These are phyloP conservation scores for Chenopodium suecicum DNA, from an alignment of 148 eudicot species.

Conservation along the genomic window DNA sequence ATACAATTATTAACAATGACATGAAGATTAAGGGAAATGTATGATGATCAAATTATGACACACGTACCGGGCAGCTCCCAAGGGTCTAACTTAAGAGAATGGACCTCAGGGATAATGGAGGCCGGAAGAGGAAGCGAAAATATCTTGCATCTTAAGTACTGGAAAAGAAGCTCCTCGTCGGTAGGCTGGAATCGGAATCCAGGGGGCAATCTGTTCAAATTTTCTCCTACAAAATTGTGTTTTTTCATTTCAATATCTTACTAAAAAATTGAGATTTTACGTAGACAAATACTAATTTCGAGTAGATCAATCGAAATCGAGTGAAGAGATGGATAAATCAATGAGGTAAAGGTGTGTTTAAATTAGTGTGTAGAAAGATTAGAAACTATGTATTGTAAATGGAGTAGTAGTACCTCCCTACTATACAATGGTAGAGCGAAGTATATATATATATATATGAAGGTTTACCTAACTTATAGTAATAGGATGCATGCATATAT, in stretches of 20 bases:
- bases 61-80: constrained; percentile 49
- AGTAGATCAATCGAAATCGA: neutral
- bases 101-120: constrained; percentile 47
- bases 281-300: too few relatives aligned
- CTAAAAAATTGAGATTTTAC: neutral
- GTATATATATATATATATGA: neutral
- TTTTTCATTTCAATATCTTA: constrained; percentile 18
- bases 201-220: constrained; percentile 39
- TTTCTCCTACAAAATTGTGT: constrained; percentile 31
- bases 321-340: too few relatives aligned
- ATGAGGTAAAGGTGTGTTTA: too few relatives aligned
- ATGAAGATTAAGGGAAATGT: neutral
- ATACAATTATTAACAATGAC: too few relatives aligned
- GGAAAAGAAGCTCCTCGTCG: constrained; percentile 46
- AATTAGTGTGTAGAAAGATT: too few relatives aligned
- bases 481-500: neutral
- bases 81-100: constrained; percentile 35
- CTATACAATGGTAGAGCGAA: neutral
- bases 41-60: neutral
- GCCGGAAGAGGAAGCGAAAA: constrained; percentile 47
- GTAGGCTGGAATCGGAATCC: constrained; percentile 57
- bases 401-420: neutral
- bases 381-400: neutral
- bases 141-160: constrained; percentile 42
- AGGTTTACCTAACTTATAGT: neutral